These are phyloP conservation scores for Phytophthora syringae DNA, from an alignment of 352 stramenopile genomes.

Conservation along the genomic window DNA sequence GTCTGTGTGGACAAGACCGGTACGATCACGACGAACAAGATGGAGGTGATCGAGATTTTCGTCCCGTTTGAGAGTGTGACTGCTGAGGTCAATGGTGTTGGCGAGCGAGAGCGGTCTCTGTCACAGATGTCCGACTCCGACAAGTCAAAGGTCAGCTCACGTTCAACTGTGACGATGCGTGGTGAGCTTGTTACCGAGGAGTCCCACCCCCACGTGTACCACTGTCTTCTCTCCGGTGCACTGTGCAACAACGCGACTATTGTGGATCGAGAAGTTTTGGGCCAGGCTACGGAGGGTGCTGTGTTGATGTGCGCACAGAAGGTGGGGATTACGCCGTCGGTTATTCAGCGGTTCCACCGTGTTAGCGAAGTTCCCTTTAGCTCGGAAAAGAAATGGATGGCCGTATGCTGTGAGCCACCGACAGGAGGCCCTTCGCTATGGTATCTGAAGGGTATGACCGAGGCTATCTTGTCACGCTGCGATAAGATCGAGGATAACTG, in stretches of 20 bases:
- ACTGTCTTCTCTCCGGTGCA: conserved; percentile 75
- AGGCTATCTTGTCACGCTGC: conserved; percentile 77
- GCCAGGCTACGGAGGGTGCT: conserved; percentile 81
- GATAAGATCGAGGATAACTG: conserved; percentile 81
- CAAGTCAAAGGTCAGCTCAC: conserved; percentile 12
- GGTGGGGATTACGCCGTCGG: conserved; percentile 52
- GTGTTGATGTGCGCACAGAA: conserved; percentile 75
- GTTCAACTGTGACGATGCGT: conserved; percentile 59
- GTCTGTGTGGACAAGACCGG: conserved; percentile 96
- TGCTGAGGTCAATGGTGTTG: conserved; percentile 70
- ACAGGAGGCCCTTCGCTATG: conserved; percentile 61
- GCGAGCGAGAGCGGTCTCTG: conserved; percentile 29
- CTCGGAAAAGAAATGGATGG: conserved; percentile 97
- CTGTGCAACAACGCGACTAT: conserved; percentile 84
- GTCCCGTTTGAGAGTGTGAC: conserved; percentile 80
- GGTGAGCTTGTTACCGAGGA: conserved; percentile 66
- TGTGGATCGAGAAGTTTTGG: conserved; percentile 74
- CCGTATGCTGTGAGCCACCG: conserved; percentile 80
- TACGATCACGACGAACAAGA: conserved; percentile 93
- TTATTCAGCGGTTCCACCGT: conserved; percentile 66
- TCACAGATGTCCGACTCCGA: conserved; percentile 16
- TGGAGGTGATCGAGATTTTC: conserved; percentile 86
- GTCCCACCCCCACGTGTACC: conserved; percentile 73
- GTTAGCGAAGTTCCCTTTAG: conserved; percentile 95
- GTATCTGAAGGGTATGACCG: conserved; percentile 86